phyloP scores from a whole-genome alignment of 106 monocot genomes.

The Allium fistulosum region DNA sequence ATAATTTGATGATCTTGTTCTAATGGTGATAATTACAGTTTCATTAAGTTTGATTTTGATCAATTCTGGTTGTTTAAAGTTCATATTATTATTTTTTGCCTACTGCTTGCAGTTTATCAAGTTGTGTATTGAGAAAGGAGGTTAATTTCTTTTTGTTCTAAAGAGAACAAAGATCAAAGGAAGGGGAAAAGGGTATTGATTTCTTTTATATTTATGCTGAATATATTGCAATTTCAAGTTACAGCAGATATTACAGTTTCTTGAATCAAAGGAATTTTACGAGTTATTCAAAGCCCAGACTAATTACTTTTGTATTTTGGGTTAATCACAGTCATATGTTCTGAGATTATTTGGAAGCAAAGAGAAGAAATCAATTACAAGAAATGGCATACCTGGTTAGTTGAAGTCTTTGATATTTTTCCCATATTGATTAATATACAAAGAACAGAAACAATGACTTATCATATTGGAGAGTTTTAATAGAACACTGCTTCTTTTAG shows the following conservation, averaged over 20 bases:
- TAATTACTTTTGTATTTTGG: neutral
- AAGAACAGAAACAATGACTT: too few species aligned
- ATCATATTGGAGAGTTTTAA: neutral
- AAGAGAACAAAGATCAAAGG: neutral
- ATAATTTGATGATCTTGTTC: neutral
- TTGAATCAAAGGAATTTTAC: neutral
- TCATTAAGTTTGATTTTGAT: too few species aligned
- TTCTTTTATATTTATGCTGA: neutral
- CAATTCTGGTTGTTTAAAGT: too few species aligned
- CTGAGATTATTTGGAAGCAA: slow-evolving; percentile 20
- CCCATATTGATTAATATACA: too few species aligned
- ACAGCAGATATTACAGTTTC: neutral
- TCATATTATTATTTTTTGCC: too few species aligned
- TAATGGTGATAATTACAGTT: too few species aligned
- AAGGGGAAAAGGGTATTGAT: neutral
- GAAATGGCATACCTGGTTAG: slow-evolving; percentile 1
- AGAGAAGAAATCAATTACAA: slow-evolving; percentile 9
- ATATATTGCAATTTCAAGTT: neutral
- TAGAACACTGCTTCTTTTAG: neutral
- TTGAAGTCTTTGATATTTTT: too few species aligned
- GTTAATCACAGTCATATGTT: slow-evolving; percentile 17
- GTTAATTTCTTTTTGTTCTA: neutral
- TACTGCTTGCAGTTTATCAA: too few species aligned
- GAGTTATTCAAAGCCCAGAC: too few species aligned
- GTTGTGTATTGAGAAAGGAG: too few species aligned